phyloP scores from a whole-genome alignment of 306 rosid species.

The Calophaca sinica region DNA sequence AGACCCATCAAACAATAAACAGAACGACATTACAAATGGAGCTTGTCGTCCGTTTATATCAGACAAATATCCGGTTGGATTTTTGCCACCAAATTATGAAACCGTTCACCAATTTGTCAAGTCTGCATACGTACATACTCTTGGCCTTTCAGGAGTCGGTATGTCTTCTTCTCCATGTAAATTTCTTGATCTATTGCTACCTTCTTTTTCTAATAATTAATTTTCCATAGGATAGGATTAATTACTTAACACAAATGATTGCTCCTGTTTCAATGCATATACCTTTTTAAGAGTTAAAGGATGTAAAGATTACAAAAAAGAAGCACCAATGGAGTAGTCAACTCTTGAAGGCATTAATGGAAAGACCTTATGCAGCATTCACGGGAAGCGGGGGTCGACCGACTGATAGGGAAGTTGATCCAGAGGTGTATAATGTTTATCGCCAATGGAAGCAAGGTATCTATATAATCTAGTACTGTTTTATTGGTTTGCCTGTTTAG shows the following conservation, averaged over 20 bases:
- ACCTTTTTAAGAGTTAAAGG: slow-evolving; percentile 35
- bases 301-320: slow-evolving; percentile 32
- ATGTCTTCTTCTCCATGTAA: not conserved
- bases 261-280: not conserved
- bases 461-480: no score
- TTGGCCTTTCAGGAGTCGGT: slow-evolving; percentile 46
- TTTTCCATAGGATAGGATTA: not conserved
- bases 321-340: slow-evolving; percentile 58
- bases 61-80: not conserved
- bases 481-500: no score
- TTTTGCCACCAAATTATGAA: slow-evolving; percentile 47
- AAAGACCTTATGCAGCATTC: slow-evolving; percentile 38
- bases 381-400: slow-evolving; percentile 42
- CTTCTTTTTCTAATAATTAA: not conserved
- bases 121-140: slow-evolving; percentile 36
- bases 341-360: slow-evolving; percentile 54
- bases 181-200: no score
- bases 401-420: not conserved
- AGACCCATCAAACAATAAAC: not conserved
- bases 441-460: slow-evolving; percentile 10
- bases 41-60: not conserved
- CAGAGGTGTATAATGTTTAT: slow-evolving; percentile 6
- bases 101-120: slow-evolving; percentile 42
- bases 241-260: not conserved
- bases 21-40: no score